These are phyloP conservation scores for Fremontodendron californicum DNA, from an alignment of 345 rosid species.

Conservation along the genomic window DNA sequence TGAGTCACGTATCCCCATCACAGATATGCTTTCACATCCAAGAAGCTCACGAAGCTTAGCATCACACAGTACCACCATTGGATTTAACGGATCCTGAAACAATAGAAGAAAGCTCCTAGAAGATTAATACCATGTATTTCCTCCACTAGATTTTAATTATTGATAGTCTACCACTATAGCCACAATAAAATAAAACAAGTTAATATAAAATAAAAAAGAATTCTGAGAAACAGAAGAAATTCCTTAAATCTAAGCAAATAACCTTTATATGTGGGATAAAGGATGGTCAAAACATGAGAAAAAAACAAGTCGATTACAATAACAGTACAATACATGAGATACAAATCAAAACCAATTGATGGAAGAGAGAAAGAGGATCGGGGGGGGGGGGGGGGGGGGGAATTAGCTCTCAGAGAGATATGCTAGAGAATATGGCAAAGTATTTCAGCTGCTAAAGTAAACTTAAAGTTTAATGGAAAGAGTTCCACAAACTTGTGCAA, in stretches of 20 bases:
- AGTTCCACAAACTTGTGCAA: conserved; percentile 6
- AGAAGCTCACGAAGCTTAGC: conserved; percentile 74
- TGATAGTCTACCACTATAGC: not conserved
- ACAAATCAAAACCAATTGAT: too few relatives aligned
- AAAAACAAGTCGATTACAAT: not conserved
- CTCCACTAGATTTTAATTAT: not conserved
- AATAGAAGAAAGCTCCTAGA: conserved; percentile 11
- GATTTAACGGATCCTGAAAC: conserved; percentile 63
- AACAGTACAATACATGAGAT: not conserved
- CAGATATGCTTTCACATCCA: conserved; percentile 86
- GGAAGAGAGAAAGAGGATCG: not conserved
- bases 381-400: not conserved
- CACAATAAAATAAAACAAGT: not conserved
- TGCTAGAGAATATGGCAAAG: not conserved
- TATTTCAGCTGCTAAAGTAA: conserved; percentile 2
- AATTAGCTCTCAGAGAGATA: not conserved
- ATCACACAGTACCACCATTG: conserved; percentile 79
- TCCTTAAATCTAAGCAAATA: not conserved
- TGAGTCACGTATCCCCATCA: conserved; percentile 67
- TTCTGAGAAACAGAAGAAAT: not conserved
- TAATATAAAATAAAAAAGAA: not conserved
- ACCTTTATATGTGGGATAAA: not conserved
- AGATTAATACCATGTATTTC: conserved; percentile 5
- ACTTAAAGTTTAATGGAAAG: not conserved
- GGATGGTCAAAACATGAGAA: not conserved